A percentile compares a stretch with the other conserved stretches of the same genome.
Evolutionary conservation across 768 basidiomycete species (phyloP).

Genomic region (Boletales sp.): DNA sequence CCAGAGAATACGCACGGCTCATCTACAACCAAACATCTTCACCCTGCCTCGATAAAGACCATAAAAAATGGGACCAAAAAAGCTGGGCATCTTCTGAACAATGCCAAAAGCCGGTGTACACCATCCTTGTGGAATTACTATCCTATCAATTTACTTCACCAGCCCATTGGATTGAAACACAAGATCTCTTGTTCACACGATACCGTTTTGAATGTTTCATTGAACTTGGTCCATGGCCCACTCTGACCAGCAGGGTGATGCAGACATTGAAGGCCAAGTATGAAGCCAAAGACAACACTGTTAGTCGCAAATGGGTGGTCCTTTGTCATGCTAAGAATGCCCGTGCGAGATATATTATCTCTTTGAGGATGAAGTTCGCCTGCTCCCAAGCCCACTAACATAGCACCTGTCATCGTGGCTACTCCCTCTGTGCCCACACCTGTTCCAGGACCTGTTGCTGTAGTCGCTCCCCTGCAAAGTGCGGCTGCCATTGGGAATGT

Average conservation of each 20-base stretch:
- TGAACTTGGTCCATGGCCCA: conserved; percentile 95
- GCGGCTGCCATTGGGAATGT: conserved; percentile 82
- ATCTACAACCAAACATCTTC: conserved; percentile 98
- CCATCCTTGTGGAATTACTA: conserved; percentile 92
- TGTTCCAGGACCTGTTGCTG: conserved; percentile 39
- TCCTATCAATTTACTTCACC: conserved; percentile 99
- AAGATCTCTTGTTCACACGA: conserved; percentile 85
- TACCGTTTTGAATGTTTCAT: conserved; percentile 91
- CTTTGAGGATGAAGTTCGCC: conserved; percentile 77
- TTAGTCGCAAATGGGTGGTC: conserved; percentile 73
- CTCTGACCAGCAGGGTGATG: conserved; percentile 90
- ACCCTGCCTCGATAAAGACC: conserved; percentile 91
- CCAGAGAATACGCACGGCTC: conserved; percentile 84
- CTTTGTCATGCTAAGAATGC: conserved; percentile 92
- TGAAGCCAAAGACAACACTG: conserved; percentile 83
- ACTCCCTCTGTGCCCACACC: conserved; percentile 40
- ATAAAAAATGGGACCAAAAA: conserved; percentile 90
- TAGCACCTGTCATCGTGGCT: conserved; percentile 36
- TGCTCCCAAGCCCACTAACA: conserved; percentile 19
- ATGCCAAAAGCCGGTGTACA: conserved; percentile 91
- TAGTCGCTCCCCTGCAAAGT: conserved; percentile 53
- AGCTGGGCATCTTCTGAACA: conserved; percentile 78
- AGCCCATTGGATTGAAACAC: conserved; percentile 99
- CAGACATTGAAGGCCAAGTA: conserved; percentile 93
- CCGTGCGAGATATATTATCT: conserved; percentile 98